Evolutionary conservation across 1,284 basidiomycete species (phyloP).

Genomic region (Austroboletus rostrupii): DNA sequence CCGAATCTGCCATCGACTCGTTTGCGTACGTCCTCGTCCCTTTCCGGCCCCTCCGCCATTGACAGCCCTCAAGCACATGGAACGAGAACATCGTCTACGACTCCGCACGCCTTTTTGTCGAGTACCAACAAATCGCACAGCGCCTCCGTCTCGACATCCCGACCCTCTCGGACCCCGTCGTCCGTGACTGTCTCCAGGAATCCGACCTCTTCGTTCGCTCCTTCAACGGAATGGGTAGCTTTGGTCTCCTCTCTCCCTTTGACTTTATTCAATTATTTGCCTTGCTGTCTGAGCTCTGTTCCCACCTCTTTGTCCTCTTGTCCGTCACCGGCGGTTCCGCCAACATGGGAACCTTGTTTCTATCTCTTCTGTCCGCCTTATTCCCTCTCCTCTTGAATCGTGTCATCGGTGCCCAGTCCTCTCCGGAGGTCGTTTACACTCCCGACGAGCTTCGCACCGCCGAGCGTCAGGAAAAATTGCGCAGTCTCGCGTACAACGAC

Average conservation of each 20-base stretch:
- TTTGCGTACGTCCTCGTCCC: slow-evolving; percentile 55
- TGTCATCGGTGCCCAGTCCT: slow-evolving; percentile 37
- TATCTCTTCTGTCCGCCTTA: slow-evolving; percentile 56
- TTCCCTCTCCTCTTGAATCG: slow-evolving; percentile 54
- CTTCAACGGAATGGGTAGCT: slow-evolving; percentile 62
- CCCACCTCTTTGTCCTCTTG: slow-evolving; percentile 63
- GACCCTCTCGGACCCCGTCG: slow-evolving; percentile 63
- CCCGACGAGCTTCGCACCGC: slow-evolving; percentile 56
- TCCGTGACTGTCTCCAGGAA: slow-evolving; percentile 76
- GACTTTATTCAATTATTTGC: slow-evolving; percentile 73
- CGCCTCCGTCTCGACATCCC: slow-evolving; percentile 75
- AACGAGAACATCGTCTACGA: slow-evolving; percentile 70
- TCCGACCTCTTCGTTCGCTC: slow-evolving; percentile 77
- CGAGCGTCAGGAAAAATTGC: slow-evolving; percentile 69
- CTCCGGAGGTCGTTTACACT: slow-evolving; percentile 43
- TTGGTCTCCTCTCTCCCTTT: slow-evolving; percentile 70
- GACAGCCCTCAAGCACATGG: slow-evolving; percentile 41
- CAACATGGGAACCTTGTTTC: slow-evolving; percentile 51
- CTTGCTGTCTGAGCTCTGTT: slow-evolving; percentile 62
- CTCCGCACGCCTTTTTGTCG: slow-evolving; percentile 67
- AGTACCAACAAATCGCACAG: slow-evolving; percentile 72
- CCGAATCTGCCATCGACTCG: slow-evolving; percentile 64
- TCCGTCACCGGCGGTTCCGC: slow-evolving; percentile 60
- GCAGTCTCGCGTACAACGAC: slow-evolving; percentile 66
- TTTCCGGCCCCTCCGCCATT: slow-evolving; percentile 17